Conservation (phyloP, 257 asterid species). For the Solanum chmielewskii region DNA sequence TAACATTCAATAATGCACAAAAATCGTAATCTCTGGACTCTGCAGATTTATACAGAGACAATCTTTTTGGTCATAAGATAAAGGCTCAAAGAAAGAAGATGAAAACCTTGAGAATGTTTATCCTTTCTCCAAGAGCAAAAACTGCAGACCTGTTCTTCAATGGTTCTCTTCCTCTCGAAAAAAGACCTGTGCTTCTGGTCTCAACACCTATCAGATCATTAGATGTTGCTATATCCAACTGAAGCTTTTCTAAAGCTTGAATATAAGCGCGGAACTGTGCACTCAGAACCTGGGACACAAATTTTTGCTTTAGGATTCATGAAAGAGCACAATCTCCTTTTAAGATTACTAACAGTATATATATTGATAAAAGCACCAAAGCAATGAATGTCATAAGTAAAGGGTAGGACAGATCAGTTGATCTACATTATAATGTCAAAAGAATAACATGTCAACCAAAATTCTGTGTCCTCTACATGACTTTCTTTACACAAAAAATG, state of each 20-base stretch:
- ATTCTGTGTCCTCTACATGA: background rate
- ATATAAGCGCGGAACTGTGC: slow-evolving; percentile 94
- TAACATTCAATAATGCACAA: background rate
- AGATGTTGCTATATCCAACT: slow-evolving; percentile 92
- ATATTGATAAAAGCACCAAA: background rate
- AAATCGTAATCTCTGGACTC: background rate
- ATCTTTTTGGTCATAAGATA: background rate
- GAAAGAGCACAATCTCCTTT: background rate
- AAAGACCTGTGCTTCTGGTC: slow-evolving; percentile 86
- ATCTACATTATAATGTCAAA: background rate
- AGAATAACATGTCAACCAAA: background rate
- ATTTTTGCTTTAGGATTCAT: background rate
- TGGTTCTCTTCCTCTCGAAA: slow-evolving; percentile 94
- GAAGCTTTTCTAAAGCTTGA: slow-evolving; percentile 97
- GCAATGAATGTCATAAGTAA: background rate
- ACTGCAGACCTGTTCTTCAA: slow-evolving; percentile 97
- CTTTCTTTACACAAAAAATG: background rate
- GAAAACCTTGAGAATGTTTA: slow-evolving; percentile 83
- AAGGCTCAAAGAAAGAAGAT: background rate
- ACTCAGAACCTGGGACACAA: slow-evolving; percentile 56
- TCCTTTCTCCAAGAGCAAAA: slow-evolving; percentile 96
- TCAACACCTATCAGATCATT: slow-evolving; percentile 96
- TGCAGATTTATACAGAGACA: background rate
- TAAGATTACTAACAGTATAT: background rate
- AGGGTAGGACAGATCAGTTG: background rate